phyloP scores from a whole-genome alignment of 352 stramenopile species.

The Globisporangium nodosum region DNA sequence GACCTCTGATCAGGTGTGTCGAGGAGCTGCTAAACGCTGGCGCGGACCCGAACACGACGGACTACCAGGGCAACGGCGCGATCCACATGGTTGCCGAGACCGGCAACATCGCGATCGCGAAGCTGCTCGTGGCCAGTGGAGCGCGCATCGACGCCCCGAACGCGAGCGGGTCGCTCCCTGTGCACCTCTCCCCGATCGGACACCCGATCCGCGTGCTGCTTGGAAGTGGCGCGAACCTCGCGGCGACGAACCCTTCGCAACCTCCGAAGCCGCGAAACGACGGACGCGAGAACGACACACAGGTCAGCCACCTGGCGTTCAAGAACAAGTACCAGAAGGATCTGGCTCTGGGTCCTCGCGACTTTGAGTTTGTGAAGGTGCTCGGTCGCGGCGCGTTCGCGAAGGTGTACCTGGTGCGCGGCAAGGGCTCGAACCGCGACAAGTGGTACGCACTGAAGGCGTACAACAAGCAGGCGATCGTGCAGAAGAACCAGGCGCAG shows the following conservation, averaged over 20 bases:
- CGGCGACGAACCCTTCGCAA: slow-evolving; percentile 66
- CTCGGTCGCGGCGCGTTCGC: slow-evolving; percentile 76
- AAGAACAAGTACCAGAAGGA: slow-evolving; percentile 90
- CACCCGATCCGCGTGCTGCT: slow-evolving; percentile 81
- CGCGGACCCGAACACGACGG: slow-evolving; percentile 73
- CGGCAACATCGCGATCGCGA: slow-evolving; percentile 74
- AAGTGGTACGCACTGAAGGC: slow-evolving; percentile 85
- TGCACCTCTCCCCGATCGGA: slow-evolving; percentile 82
- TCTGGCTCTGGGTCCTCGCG: slow-evolving; percentile 66
- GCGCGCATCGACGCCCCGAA: slow-evolving; percentile 73
- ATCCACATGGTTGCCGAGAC: slow-evolving; percentile 79
- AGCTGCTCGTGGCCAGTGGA: slow-evolving; percentile 67
- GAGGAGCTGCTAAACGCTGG: slow-evolving; percentile 68
- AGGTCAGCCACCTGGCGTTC: slow-evolving; percentile 81
- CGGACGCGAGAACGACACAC: slow-evolving; percentile 53
- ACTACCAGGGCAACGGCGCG: slow-evolving; percentile 77
- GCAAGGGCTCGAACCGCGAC: slow-evolving; percentile 81
- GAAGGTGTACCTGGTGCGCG: slow-evolving; percentile 82
- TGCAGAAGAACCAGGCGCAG: slow-evolving; percentile 86
- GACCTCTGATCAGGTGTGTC: slow-evolving; percentile 32
- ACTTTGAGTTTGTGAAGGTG: slow-evolving; percentile 87
- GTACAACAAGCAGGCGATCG: slow-evolving; percentile 86
- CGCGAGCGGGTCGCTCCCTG: slow-evolving; percentile 70
- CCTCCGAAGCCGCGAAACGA: slow-evolving; percentile 53
- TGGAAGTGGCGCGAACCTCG: slow-evolving; percentile 60